Conservation (phyloP, 352 stramenopile genomes). For the Pythium periplocum region DNA sequence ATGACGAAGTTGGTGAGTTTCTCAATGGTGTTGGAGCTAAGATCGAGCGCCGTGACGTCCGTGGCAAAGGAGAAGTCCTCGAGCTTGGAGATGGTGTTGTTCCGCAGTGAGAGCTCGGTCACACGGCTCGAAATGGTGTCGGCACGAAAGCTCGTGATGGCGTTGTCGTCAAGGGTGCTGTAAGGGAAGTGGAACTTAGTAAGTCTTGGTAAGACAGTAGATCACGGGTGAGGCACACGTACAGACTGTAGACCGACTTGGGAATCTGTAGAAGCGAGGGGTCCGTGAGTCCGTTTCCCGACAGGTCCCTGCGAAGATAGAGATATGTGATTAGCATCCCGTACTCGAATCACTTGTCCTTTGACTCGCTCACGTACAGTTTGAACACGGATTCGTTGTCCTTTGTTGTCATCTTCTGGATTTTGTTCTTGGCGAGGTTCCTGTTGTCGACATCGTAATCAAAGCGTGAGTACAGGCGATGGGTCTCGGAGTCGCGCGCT, state of each 20-base stretch:
- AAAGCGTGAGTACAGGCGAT: neutral
- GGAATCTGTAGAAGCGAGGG: constrained; percentile 15
- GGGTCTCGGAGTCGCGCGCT: neutral
- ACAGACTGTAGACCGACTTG: constrained; percentile 34
- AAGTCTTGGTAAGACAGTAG: neutral
- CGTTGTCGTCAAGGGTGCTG: neutral
- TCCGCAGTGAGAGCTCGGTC: neutral
- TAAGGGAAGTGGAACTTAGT: constrained; percentile 17
- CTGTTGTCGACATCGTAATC: neutral
- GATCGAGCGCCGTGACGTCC: neutral
- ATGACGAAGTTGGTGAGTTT: neutral
- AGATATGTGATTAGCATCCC: neutral
- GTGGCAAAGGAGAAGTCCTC: neutral
- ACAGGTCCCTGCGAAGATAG: neutral
- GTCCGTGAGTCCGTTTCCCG: neutral
- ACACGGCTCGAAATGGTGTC: neutral
- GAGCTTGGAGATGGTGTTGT: neutral
- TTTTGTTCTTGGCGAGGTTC: constrained; percentile 1
- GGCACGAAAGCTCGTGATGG: neutral
- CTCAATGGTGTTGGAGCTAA: neutral
- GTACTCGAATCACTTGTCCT: no score
- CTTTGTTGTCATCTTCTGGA: neutral
- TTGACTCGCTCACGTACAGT: neutral
- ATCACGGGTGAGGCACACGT: constrained; percentile 1
- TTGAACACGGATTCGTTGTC: neutral